Percentiles rank a stretch among this genome's conserved stretches.
Conservation (phyloP, 1,284 basidiomycete genomes). For the Laetiporus sulphureus region DNA sequence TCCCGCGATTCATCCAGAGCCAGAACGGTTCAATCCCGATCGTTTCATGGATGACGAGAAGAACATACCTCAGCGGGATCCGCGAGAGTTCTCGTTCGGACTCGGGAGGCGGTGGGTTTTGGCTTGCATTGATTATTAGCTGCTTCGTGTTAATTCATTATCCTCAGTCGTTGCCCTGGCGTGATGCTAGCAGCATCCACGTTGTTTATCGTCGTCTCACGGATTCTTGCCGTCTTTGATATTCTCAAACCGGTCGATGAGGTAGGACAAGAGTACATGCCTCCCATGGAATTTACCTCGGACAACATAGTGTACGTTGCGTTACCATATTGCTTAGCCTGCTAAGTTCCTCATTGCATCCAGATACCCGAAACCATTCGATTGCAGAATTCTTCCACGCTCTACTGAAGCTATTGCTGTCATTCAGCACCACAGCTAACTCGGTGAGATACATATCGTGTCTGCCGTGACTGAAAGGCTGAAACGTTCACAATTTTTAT, state of each 20-base stretch:
- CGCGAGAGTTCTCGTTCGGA: not conserved
- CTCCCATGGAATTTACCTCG: not conserved
- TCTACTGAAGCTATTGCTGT: too few relatives aligned
- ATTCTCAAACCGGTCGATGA: not conserved
- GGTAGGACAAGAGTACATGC: not conserved
- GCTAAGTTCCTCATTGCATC: not conserved
- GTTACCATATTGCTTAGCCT: not conserved
- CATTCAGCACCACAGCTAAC: too few relatives aligned
- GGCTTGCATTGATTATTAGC: not conserved
- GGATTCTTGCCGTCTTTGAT: not conserved
- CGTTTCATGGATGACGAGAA: conserved; percentile 22
- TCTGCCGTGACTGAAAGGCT: too few relatives aligned
- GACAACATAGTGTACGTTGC: not conserved
- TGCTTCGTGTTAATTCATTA: not conserved
- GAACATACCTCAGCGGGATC: not conserved
- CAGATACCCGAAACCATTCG: not conserved
- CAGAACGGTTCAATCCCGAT: conserved; percentile 34
- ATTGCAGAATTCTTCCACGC: not conserved
- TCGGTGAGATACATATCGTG: too few relatives aligned
- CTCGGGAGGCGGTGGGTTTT: conserved; percentile 1
- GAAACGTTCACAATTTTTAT: too few relatives aligned
- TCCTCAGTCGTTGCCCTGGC: not conserved
- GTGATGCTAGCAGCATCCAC: not conserved
- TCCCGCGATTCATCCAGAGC: conserved; percentile 25
- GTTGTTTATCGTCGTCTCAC: not conserved